Base-by-base conservation (phyloP, 2,329 filamentous ascomycete genomes). In the Xylariaceae sp. region DNA sequence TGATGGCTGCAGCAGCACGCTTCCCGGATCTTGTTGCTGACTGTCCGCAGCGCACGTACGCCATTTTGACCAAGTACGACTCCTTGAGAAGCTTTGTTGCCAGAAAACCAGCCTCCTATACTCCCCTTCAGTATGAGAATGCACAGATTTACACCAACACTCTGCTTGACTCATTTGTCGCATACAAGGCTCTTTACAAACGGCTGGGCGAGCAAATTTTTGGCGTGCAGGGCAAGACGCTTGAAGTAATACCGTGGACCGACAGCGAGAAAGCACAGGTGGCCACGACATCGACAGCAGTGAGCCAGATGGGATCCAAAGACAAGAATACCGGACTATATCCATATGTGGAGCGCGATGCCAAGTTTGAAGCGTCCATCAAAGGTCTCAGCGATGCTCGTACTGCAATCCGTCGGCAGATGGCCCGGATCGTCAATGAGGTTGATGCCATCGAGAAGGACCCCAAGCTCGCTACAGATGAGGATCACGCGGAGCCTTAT, bases 401-500 rank as follows among this genome's bases (percentile, higher is more conserved):
- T 19, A 43, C 41, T 14, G 41, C 18, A 28, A 43, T 43, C 18
- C 41, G 41, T 16, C 41, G 41, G 11, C 41, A 43, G 41, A 43
- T 43, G 41, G 41, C 41, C 41, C 41, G 41, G 2, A 43, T 43
- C 18, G 41, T 43, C 41, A 43, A 43, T 13, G 41, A 43, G 41
- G 41, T 43, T 28, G 41, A 43, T 19, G 41, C 41, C 41, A 43
- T 43, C 41, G 41, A 43, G 22, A 43, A 43, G 18, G 18, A 43
- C 22, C 41, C 41, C 3, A 89, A 43, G 14, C 41, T 43, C 16
- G 41, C 41, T 12, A 43, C 41, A 16, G 41, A 43, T 16, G 41
- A 43, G 18, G 41, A 43, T 13, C 41, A 43, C n/a, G 31, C 16
- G 16, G 41, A 43, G 22, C 41, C 41, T 12, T 43, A 43, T 28